A percentile compares a stretch with the other conserved stretches of the same genome.
phyloP scores from a whole-genome alignment of 2,329 filamentous ascomycete species.

The Fusarium piperis region DNA sequence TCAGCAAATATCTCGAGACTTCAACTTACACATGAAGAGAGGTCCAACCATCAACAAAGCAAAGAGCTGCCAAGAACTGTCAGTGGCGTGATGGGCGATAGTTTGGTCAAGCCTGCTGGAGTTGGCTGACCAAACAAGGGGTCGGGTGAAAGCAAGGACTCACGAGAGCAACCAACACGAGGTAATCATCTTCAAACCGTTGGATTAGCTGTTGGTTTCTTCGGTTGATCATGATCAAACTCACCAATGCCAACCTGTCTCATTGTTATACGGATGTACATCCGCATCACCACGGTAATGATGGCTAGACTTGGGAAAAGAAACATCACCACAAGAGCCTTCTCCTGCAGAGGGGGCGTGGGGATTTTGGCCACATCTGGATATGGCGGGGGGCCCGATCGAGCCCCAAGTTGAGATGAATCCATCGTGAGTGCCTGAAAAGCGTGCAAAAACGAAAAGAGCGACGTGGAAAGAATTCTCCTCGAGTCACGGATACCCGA shows the following conservation, averaged over 20 bases:
- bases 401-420: conserved; percentile 9
- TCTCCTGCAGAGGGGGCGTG: conserved; percentile 45
- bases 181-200: conserved; percentile 18
- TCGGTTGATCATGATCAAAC: not conserved
- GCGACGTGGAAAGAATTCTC: not conserved
- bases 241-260: conserved; percentile 40
- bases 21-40: conserved; percentile 27
- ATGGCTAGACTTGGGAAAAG: conserved; percentile 45
- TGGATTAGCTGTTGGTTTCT: not conserved
- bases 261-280: conserved; percentile 43
- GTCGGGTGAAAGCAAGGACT: not conserved
- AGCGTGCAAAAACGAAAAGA: not conserved
- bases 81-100: not conserved
- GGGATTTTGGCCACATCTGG: conserved; percentile 44
- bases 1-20: rapidly evolving
- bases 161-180: conserved; percentile 22
- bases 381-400: conserved; percentile 30
- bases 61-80: conserved; percentile 15
- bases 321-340: conserved; percentile 45
- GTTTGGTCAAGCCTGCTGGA: not conserved
- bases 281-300: conserved; percentile 38
- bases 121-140: not conserved
- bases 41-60: conserved; percentile 29
- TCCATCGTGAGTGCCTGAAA: conserved; percentile 1
- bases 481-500: not conserved